Conservation (phyloP, 441 rosid species). For the Biscutella laevigata region DNA sequence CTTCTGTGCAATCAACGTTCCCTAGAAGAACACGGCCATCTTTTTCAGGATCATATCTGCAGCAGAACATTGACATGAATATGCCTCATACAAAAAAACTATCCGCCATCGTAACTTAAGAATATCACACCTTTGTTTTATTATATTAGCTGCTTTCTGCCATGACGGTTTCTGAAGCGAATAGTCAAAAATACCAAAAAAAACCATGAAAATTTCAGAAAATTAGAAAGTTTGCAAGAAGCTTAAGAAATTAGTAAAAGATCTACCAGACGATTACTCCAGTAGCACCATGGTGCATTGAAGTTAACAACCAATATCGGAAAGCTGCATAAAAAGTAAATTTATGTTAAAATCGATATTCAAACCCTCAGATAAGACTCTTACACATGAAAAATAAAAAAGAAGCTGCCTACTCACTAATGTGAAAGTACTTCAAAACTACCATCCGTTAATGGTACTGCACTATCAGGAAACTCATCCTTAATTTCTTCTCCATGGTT, state of each 20-base stretch:
- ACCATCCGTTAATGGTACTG: constrained; percentile 39
- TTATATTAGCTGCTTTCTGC: constrained; percentile 82
- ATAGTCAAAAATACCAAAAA: constrained; percentile 17
- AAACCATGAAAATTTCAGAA: neutral
- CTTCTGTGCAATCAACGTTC: constrained; percentile 82
- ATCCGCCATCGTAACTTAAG: neutral
- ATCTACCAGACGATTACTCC: constrained; percentile 95
- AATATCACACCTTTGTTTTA: constrained; percentile 56
- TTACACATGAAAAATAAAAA: constrained; percentile 1
- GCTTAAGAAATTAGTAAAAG: constrained; percentile 5
- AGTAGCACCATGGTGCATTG: constrained; percentile 96
- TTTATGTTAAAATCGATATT: constrained; percentile 5
- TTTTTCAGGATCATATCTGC: constrained; percentile 80
- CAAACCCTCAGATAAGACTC: constrained; percentile 3
- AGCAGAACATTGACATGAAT: constrained; percentile 14
- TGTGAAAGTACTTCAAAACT: constrained; percentile 69
- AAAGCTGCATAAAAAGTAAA: constrained; percentile 43
- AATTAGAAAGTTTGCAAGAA: neutral
- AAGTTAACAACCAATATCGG: constrained; percentile 87
- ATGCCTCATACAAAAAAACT: constrained; percentile 13
- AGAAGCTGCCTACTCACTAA: constrained; percentile 51
- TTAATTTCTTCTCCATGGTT: constrained; percentile 84
- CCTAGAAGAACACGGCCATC: constrained; percentile 93
- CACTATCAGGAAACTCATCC: constrained; percentile 60
- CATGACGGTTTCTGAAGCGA: constrained; percentile 80